These are phyloP conservation scores for Aeminium ludgeri DNA, from an alignment of 495 filamentous ascomycete genomes.

Conservation along the genomic window DNA sequence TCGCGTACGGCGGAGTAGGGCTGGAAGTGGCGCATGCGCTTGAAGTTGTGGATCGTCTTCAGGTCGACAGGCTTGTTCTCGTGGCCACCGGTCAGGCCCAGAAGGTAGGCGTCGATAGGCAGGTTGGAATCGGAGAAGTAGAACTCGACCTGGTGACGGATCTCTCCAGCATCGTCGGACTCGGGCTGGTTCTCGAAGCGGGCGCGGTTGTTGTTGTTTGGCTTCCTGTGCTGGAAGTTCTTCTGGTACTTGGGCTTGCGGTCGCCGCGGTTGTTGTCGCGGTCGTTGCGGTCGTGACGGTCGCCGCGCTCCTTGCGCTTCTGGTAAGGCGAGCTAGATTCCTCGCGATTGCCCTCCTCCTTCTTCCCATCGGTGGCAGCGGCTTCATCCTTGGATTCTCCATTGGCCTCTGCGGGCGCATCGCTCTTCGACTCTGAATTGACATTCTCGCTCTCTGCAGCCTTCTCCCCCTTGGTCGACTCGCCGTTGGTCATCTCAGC, in stretches of 20 bases:
- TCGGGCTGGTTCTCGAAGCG: slow-evolving; percentile 23
- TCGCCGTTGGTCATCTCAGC: neutral
- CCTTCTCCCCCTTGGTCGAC: neutral
- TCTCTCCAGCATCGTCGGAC: slow-evolving; percentile 55
- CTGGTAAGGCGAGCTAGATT: neutral
- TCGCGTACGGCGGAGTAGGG: slow-evolving; percentile 63
- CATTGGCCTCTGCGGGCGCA: neutral
- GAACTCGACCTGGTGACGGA: slow-evolving; percentile 86
- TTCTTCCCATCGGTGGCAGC: slow-evolving; percentile 3
- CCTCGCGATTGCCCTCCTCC: neutral
- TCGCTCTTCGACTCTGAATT: no score
- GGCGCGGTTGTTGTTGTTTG: neutral
- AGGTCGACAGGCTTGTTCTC: slow-evolving; percentile 66
- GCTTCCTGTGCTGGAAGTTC: neutral
- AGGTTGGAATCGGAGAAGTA: slow-evolving; percentile 94
- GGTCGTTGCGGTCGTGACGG: slow-evolving; percentile 7
- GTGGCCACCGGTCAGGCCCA: slow-evolving; percentile 53
- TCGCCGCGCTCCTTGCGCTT: neutral
- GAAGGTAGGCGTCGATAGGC: slow-evolving; percentile 70
- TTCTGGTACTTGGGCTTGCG: slow-evolving; percentile 2
- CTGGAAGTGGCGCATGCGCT: slow-evolving; percentile 85
- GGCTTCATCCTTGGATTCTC: slow-evolving; percentile 1
- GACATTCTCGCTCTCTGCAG: no score
- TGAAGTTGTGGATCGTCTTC: slow-evolving; percentile 62
- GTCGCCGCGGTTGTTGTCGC: slow-evolving; percentile 4